Base-by-base conservation (phyloP, 257 asterid species). In the Nicotiana paniculata region DNA sequence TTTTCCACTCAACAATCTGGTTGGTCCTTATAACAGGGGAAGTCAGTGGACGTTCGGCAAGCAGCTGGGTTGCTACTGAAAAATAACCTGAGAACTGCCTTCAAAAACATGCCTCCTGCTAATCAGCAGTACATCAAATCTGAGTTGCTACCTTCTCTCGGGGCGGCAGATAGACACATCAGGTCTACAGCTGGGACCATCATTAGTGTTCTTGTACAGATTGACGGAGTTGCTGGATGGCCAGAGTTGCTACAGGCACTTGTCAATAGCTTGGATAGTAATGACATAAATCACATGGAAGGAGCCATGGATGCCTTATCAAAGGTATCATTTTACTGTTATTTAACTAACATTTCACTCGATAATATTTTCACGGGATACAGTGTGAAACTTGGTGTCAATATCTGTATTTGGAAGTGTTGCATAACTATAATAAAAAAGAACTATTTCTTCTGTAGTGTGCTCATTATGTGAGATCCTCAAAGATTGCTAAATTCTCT, bases 281-380 rank as follows among this genome's bases (percentile, higher is more conserved):
- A 92, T 88, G 98, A 92, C 72, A 78, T 81, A 80, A 91, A 93
- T 89, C 98, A 89, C 87, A 89, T 95, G 94, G 99, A 97, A 89
- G 99, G 99, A 86, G 98, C 99, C 79, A 93, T 97, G 98, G 99
- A 97, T 90, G 98, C 99, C 15, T 89, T 97, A 85, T 95, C 99
- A 30, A 97, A 97, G 99, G 99, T 97, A 84, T 69, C 63, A 21
- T 76, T 75, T 59, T 67, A 57, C 69, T 32, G 64, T 51, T 75
- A 51, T 51, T 26, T 51, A 75, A 28, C 80, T 17, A 9, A 26
- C 46, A 75, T 76, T 66, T 81, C 55, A 70, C 55, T 83, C 58
- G 66, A 54, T 83, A 80, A 39, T 24, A 67, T 48, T 13, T 21
- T 37, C 48, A 12, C 24, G 51, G 26, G 61, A 75, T 6, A 16